Evolutionary conservation across 495 filamentous ascomycete genomes (phyloP).

Genomic region (Aspergillus nanangensis): DNA sequence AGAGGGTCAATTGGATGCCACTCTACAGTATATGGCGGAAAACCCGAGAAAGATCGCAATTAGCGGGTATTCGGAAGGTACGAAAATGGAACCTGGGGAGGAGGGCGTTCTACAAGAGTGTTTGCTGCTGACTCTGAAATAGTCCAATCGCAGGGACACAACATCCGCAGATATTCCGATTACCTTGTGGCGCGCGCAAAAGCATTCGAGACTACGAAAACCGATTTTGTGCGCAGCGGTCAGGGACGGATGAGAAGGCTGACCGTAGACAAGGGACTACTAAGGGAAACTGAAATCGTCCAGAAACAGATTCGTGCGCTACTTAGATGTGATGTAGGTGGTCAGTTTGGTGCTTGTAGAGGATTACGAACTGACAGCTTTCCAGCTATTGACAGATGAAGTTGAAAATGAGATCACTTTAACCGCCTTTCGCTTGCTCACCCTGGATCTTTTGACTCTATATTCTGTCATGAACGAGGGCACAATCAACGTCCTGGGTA

Average conservation of each 20-base stretch:
- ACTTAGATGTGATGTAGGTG: slow-evolving; percentile 81
- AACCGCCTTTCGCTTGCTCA: slow-evolving; percentile 89
- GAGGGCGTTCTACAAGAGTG: too few relatives aligned
- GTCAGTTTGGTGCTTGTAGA: too few relatives aligned
- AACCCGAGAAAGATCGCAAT: slow-evolving; percentile 81
- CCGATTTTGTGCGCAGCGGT: slow-evolving; percentile 84
- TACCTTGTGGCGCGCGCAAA: slow-evolving; percentile 81
- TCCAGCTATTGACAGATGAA: slow-evolving; percentile 79
- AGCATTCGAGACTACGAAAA: slow-evolving; percentile 76
- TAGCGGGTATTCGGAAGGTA: slow-evolving; percentile 88
- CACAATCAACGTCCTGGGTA: slow-evolving; percentile 95
- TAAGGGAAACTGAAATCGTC: slow-evolving; percentile 88
- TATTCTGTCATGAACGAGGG: slow-evolving; percentile 97
- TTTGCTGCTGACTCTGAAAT: slow-evolving; percentile 2
- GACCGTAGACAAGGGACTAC: slow-evolving; percentile 84
- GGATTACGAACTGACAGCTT: slow-evolving; percentile 28
- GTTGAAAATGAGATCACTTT: slow-evolving; percentile 97
- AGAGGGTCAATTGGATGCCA: slow-evolving; percentile 87
- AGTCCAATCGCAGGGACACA: slow-evolving; percentile 93
- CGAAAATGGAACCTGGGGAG: slow-evolving; percentile 32
- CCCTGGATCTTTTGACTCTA: slow-evolving; percentile 82
- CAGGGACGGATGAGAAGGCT: slow-evolving; percentile 80
- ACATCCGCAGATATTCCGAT: slow-evolving; percentile 85
- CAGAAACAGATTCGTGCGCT: slow-evolving; percentile 84
- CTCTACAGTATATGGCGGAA: slow-evolving; percentile 78